Conservation (phyloP, 2,329 filamentous ascomycete species). For the Xylariaceae sp. region DNA sequence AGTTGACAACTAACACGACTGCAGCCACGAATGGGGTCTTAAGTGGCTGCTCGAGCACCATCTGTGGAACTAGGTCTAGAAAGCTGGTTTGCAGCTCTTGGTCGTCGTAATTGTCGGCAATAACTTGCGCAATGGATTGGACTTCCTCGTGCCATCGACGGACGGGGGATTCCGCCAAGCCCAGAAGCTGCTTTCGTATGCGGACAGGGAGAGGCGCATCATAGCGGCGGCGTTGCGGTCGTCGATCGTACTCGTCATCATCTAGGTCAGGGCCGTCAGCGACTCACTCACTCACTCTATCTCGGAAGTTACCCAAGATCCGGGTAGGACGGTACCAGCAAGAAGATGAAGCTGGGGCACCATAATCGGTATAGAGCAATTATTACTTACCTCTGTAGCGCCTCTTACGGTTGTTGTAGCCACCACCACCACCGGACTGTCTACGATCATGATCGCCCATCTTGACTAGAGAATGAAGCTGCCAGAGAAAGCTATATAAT, state of each 20-base stretch:
- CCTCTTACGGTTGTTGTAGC: constrained; percentile 73
- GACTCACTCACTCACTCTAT: background rate
- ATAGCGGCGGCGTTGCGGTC: constrained; percentile 75
- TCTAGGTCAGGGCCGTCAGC: constrained; percentile 50
- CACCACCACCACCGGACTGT: constrained; percentile 51
- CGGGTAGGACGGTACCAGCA: background rate
- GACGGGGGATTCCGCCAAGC: constrained; percentile 81
- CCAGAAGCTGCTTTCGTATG: constrained; percentile 78
- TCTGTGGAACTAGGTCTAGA: constrained; percentile 74
- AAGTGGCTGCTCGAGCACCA: constrained; percentile 89
- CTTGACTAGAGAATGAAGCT: constrained; percentile 10
- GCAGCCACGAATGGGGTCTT: constrained; percentile 96
- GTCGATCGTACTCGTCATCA: constrained; percentile 79
- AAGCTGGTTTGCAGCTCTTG: constrained; percentile 77
- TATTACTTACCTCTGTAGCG: constrained; percentile 73
- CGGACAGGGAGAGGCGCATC: constrained; percentile 74
- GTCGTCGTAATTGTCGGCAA: constrained; percentile 87
- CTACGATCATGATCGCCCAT: constrained; percentile 67
- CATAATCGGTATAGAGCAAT: no score
- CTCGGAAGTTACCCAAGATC: background rate
- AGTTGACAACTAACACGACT: constrained; percentile 80
- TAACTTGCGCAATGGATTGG: constrained; percentile 73
- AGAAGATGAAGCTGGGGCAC: constrained; percentile 6
- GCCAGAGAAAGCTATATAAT: background rate
- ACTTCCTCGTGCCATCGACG: constrained; percentile 82